Evolutionary conservation across 2,329 filamentous ascomycete species (phyloP).

Genomic region (Coniochaeta sp.): DNA sequence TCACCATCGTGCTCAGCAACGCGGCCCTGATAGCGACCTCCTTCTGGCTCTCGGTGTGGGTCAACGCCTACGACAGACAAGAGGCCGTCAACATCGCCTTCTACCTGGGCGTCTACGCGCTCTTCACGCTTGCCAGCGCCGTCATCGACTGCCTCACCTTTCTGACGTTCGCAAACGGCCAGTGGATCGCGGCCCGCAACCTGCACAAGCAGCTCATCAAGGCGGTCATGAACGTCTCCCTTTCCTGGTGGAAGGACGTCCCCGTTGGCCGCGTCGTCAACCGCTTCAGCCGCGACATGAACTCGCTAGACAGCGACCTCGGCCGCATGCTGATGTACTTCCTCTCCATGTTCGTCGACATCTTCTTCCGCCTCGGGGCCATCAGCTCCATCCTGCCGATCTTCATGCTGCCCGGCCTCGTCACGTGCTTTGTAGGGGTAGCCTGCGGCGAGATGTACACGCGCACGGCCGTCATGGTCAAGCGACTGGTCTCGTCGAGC

Average conservation of each 20-base stretch:
- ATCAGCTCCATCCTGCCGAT: conserved; percentile 34
- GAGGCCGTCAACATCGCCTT: conserved; percentile 37
- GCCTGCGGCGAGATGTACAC: conserved; percentile 36
- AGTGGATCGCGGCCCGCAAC: conserved; percentile 46
- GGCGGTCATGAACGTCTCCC: conserved; percentile 43
- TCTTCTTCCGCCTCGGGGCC: conserved; percentile 27
- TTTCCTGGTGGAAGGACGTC: conserved; percentile 47
- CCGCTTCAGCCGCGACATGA: conserved; percentile 36
- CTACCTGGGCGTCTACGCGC: conserved; percentile 46
- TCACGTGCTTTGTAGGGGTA: conserved; percentile 28
- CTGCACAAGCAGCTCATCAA: conserved; percentile 46
- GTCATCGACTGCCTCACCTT: conserved; percentile 33
- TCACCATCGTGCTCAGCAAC: conserved; percentile 31
- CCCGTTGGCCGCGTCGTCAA: conserved; percentile 24
- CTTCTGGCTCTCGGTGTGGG: conserved; percentile 46
- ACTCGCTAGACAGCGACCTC: conserved; percentile 43
- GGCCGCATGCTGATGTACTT: conserved; percentile 35
- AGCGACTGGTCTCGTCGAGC: conserved; percentile 30
- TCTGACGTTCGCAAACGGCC: conserved; percentile 42
- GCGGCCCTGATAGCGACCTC: conserved; percentile 33
- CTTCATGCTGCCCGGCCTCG: conserved; percentile 32
- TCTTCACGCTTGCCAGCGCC: conserved; percentile 34
- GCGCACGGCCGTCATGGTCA: conserved; percentile 32
- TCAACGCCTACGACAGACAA: conserved; percentile 39
- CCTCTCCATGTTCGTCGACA: conserved; percentile 29